Percentiles rank a stretch among this genome's conserved stretches.
phyloP scores from a whole-genome alignment of 1,139 yeast genomes.

The Blastobotrys ciferrii region DNA sequence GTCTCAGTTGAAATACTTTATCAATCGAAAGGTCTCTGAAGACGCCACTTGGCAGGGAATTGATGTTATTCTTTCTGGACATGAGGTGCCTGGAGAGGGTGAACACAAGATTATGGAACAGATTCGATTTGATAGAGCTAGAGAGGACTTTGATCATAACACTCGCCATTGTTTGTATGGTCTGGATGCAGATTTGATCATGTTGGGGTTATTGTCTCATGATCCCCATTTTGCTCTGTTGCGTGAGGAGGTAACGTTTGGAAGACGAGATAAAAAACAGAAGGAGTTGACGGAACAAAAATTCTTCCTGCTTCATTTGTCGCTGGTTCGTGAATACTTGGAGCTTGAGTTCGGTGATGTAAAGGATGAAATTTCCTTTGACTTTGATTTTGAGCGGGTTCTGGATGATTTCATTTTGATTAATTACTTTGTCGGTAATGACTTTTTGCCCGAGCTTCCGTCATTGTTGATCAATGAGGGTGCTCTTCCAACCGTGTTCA shows the following conservation, averaged over 20 bases:
- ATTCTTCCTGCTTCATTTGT: conserved; percentile 78
- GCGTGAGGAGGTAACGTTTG: conserved; percentile 95
- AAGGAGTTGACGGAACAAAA: conserved; percentile 66
- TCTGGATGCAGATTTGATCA: conserved; percentile 94
- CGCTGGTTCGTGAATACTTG: conserved; percentile 85
- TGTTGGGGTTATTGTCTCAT: conserved; percentile 92
- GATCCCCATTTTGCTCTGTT: conserved; percentile 93
- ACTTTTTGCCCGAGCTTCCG: conserved; percentile 96
- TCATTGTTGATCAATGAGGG: conserved; percentile 92
- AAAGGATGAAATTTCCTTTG: conserved; percentile 57
- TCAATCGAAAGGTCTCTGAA: conserved; percentile 76
- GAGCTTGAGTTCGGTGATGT: conserved; percentile 80
- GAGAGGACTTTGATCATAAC: conserved; percentile 83
- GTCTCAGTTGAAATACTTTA: conserved; percentile 79
- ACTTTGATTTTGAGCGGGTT: conserved; percentile 81
- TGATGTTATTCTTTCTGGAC: conserved; percentile 86
- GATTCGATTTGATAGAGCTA: conserved; percentile 80
- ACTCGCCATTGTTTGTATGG: conserved; percentile 94
- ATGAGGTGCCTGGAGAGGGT: conserved; percentile 99
- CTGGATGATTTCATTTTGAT: conserved; percentile 91
- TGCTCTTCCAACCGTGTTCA: conserved; percentile 86
- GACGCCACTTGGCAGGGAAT: conserved; percentile 91
- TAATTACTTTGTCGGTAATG: conserved; percentile 95
- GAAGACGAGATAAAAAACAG: conserved; percentile 53
- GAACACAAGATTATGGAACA: conserved; percentile 97